Conservation (phyloP, 1,139 yeast species). For the Sugiyamaella sp. region DNA sequence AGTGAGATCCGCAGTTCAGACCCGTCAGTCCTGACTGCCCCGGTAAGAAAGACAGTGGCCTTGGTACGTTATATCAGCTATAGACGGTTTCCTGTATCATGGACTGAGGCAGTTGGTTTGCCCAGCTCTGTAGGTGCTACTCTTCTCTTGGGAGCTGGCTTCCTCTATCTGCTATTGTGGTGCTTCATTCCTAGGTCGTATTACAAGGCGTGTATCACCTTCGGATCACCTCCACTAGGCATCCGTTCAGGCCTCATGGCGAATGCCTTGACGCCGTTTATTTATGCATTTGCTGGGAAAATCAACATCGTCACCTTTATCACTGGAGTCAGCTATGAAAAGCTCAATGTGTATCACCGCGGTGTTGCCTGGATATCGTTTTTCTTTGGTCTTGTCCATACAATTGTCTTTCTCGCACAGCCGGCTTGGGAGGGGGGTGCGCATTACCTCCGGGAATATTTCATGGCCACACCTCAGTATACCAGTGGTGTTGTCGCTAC, state of each 20-base stretch:
- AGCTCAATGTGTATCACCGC: constrained; percentile 62
- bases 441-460: constrained; percentile 18
- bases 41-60: constrained; percentile 36
- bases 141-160: constrained; percentile 47
- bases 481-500: constrained; percentile 51
- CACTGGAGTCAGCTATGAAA: constrained; percentile 65
- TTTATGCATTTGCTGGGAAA: constrained; percentile 64
- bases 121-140: constrained; percentile 57
- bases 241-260: constrained; percentile 63
- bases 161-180: constrained; percentile 52
- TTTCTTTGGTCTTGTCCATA: constrained; percentile 55
- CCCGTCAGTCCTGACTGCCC: constrained; percentile 17
- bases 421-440: constrained; percentile 55
- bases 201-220: constrained; percentile 58
- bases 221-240: constrained; percentile 68
- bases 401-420: constrained; percentile 57
- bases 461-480: constrained; percentile 24
- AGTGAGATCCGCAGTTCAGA: constrained; percentile 4
- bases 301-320: constrained; percentile 58
- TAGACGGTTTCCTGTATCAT: constrained; percentile 48
- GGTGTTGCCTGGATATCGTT: constrained; percentile 57
- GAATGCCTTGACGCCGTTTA: constrained; percentile 56
- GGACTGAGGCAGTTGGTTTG: constrained; percentile 49
- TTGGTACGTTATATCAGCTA: constrained; percentile 54
- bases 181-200: constrained; percentile 56